A percentile compares a stretch with the other conserved stretches of the same genome.
phyloP scores from a whole-genome alignment of 805 yeast species.

The Kluyveromyces nonfermentans region DNA sequence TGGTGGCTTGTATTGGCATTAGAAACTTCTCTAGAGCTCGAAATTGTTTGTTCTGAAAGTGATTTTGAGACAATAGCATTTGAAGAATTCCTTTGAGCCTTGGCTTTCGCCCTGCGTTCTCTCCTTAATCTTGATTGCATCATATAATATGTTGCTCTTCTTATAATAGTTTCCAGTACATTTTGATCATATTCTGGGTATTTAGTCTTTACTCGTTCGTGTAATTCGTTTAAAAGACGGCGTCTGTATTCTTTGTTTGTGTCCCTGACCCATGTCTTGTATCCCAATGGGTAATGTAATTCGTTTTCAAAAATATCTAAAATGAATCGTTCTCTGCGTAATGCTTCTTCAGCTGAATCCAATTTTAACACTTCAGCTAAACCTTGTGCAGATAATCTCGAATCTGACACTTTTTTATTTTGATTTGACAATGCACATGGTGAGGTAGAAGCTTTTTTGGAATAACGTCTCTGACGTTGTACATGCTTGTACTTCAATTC shows the following conservation, averaged over 20 bases:
- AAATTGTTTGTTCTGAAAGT: not conserved
- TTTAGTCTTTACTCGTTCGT: slow-evolving; percentile 35
- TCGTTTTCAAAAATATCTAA: slow-evolving; percentile 44
- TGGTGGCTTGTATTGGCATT: not conserved
- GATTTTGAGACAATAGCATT: not conserved
- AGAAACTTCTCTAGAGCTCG: not conserved
- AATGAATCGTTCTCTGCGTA: slow-evolving; percentile 44
- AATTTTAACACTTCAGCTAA: slow-evolving; percentile 44
- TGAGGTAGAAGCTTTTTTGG: not conserved
- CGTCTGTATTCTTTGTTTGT: slow-evolving; percentile 48
- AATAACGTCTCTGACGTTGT: slow-evolving; percentile 1
- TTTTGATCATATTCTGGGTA: slow-evolving; percentile 45
- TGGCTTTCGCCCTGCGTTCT: slow-evolving; percentile 46
- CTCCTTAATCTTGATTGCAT: slow-evolving; percentile 72
- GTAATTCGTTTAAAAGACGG: slow-evolving; percentile 40
- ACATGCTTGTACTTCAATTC: not conserved
- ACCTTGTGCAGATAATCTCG: slow-evolving; percentile 49
- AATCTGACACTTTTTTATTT: slow-evolving; percentile 32
- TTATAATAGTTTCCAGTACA: slow-evolving; percentile 59
- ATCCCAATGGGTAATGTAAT: slow-evolving; percentile 65
- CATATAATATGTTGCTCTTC: slow-evolving; percentile 71
- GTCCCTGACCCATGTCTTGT: slow-evolving; percentile 78
- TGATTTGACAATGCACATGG: not conserved
- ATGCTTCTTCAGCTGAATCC: slow-evolving; percentile 43
- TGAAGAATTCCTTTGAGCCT: slow-evolving; percentile 6